These are phyloP conservation scores for Spathaspora sp. DNA, from an alignment of 805 yeast species.

Conservation along the genomic window DNA sequence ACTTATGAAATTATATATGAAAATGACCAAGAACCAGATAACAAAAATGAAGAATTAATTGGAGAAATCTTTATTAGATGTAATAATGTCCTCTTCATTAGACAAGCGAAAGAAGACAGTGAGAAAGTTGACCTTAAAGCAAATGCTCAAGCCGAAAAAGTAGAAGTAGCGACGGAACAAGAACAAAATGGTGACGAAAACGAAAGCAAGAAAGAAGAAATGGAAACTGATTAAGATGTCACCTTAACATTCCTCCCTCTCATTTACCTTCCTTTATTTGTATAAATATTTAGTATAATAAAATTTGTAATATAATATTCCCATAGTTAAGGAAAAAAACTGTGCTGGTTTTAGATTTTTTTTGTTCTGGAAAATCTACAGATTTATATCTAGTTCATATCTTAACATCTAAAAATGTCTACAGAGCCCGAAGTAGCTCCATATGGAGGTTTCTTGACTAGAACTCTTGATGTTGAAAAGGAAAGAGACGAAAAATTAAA, in stretches of 20 bases:
- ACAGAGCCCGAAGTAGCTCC: constrained; percentile 29
- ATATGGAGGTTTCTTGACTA: constrained; percentile 40
- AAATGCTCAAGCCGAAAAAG: not conserved
- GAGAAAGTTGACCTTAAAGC: not conserved
- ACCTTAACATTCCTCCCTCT: not conserved
- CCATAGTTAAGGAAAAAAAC: too few relatives aligned
- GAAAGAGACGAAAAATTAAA: constrained; percentile 25
- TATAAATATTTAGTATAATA: not conserved
- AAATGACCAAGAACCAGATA: constrained; percentile 34
- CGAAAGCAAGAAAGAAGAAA: not conserved
- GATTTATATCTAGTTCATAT: not conserved
- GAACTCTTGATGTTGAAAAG: constrained; percentile 37
- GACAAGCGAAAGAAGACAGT: constrained; percentile 27
- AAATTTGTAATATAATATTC: not conserved
- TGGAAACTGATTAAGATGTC: not conserved
- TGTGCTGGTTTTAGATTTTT: not conserved
- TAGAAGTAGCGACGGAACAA: not conserved
- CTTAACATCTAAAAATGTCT: not conserved
- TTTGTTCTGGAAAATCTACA: not conserved
- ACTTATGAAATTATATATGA: constrained; percentile 34
- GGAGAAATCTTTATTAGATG: constrained; percentile 87
- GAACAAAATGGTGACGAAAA: not conserved
- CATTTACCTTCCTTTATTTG: not conserved
- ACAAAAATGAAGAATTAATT: constrained; percentile 28
- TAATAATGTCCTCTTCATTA: constrained; percentile 80